phyloP scores from a whole-genome alignment of 2,329 filamentous ascomycete species.

The Clonostachys chloroleuca region DNA sequence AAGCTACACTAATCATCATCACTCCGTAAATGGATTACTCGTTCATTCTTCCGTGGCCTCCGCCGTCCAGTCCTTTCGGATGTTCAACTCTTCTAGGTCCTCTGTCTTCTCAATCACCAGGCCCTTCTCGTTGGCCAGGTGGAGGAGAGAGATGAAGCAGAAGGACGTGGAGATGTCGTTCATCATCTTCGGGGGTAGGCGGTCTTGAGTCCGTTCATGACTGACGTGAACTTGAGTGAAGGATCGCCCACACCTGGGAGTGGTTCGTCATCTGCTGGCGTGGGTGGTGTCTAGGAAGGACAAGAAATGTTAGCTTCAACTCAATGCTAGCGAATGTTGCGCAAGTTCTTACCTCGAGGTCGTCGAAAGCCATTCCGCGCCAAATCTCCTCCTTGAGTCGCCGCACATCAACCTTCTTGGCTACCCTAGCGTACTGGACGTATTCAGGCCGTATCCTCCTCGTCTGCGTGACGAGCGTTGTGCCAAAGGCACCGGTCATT shows the following conservation, averaged over 20 bases:
- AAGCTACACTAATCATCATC: slow-evolving; percentile 1
- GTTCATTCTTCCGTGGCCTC: slow-evolving; percentile 40
- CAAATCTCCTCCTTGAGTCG: slow-evolving; percentile 67
- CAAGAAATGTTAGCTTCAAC: not conserved
- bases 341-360: slow-evolving; percentile 37
- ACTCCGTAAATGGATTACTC: slow-evolving; percentile 8
- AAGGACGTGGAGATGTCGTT: slow-evolving; percentile 89
- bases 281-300: slow-evolving; percentile 4
- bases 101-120: slow-evolving; percentile 66
- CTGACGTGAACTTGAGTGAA: slow-evolving; percentile 76
- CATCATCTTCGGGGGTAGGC: slow-evolving; percentile 87
- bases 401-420: slow-evolving; percentile 68
- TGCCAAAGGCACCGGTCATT: slow-evolving; percentile 52
- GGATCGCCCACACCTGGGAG: slow-evolving; percentile 31
- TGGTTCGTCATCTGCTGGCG: not conserved
- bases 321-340: not conserved
- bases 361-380: slow-evolving; percentile 59
- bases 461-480: slow-evolving; percentile 62
- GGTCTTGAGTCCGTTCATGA: slow-evolving; percentile 83
- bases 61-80: slow-evolving; percentile 58
- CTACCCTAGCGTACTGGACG: slow-evolving; percentile 65
- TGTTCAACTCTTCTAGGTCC: slow-evolving; percentile 54
- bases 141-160: slow-evolving; percentile 91
- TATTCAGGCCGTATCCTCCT: slow-evolving; percentile 62
- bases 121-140: slow-evolving; percentile 91